A percentile compares a stretch with the other conserved stretches of the same genome.
Conservation (phyloP, 1,139 yeast genomes). For the Zygosaccharomyces sapae region DNA sequence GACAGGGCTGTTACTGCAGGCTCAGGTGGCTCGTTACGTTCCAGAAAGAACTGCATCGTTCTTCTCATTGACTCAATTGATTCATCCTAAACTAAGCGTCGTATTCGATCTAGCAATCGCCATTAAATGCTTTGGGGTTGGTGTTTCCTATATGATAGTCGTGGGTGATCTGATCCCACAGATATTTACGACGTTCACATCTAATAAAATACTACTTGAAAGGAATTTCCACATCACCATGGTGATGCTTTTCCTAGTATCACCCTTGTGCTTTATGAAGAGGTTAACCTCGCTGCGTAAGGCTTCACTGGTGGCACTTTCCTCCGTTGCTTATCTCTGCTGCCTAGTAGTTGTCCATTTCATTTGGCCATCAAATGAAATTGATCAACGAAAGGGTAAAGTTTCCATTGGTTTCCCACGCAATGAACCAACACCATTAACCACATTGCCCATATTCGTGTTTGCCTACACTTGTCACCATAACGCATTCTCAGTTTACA, state of each 20-base stretch:
- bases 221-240: conserved; percentile 65
- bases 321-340: conserved; percentile 63
- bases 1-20: conserved; percentile 30
- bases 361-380: conserved; percentile 39
- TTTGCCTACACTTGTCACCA: conserved; percentile 82
- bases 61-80: conserved; percentile 70
- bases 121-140: conserved; percentile 82
- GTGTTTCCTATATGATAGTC: conserved; percentile 67
- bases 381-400: conserved; percentile 39
- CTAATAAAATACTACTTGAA: conserved; percentile 37
- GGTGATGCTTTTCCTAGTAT: conserved; percentile 52
- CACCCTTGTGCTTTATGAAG: conserved; percentile 61
- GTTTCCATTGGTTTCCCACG: conserved; percentile 41
- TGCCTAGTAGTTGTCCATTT: conserved; percentile 59
- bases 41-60: conserved; percentile 75
- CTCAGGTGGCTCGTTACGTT: conserved; percentile 47
- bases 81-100: conserved; percentile 78
- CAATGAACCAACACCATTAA: conserved; percentile 37
- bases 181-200: conserved; percentile 47
- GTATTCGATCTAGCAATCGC: conserved; percentile 88
- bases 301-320: conserved; percentile 64
- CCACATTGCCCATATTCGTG: conserved; percentile 67
- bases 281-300: conserved; percentile 64
- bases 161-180: conserved; percentile 77
- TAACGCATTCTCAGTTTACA: conserved; percentile 71